phyloP scores from a whole-genome alignment of 2,329 filamentous ascomycete genomes.

The Thielaviopsis musarum region DNA sequence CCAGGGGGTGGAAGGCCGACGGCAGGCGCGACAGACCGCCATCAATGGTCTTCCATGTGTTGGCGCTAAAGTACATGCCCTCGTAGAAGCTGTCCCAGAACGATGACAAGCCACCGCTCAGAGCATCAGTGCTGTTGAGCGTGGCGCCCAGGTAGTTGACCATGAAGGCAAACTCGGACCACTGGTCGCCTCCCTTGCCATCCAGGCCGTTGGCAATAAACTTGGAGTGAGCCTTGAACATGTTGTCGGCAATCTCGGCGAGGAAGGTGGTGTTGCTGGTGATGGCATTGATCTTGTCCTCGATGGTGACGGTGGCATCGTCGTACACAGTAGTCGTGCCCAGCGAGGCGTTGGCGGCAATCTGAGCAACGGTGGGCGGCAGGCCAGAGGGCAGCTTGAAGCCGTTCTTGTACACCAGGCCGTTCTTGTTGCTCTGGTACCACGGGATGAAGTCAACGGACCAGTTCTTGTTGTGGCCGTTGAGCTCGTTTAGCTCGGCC shows the following conservation, averaged over 20 bases:
- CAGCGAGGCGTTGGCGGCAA: constrained; percentile 27
- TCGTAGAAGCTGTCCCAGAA: constrained; percentile 16
- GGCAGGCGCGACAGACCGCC: constrained; percentile 39
- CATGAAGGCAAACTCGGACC: constrained; percentile 45
- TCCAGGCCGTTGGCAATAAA: constrained; percentile 27
- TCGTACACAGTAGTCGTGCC: constrained; percentile 12
- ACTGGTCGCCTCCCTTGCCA: constrained; percentile 28
- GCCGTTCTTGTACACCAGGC: constrained; percentile 30
- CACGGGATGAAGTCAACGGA: constrained; percentile 45
- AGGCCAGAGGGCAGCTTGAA: constrained; percentile 32
- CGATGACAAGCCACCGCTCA: constrained; percentile 11
- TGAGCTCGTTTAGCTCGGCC: constrained; percentile 40
- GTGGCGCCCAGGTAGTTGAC: constrained; percentile 35
- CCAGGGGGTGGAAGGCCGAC: constrained; percentile 41
- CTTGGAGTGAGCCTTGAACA: constrained; percentile 25
- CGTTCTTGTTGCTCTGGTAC: constrained; percentile 38
- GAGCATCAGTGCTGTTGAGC: constrained; percentile 31
- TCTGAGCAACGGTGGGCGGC: constrained; percentile 33
- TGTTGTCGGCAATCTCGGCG: constrained; percentile 23
- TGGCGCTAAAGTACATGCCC: constrained; percentile 14
- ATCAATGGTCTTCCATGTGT: constrained; percentile 29
- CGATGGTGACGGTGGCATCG: constrained; percentile 17
- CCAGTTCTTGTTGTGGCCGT: constrained; percentile 29
- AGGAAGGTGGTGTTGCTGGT: constrained; percentile 16
- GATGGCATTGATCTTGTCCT: constrained; percentile 10